Evolutionary conservation across 306 rosid genomes (phyloP), one percentile per base, ranked within the genome.

Genomic region (Lithocarpus polystachyus): DNA sequence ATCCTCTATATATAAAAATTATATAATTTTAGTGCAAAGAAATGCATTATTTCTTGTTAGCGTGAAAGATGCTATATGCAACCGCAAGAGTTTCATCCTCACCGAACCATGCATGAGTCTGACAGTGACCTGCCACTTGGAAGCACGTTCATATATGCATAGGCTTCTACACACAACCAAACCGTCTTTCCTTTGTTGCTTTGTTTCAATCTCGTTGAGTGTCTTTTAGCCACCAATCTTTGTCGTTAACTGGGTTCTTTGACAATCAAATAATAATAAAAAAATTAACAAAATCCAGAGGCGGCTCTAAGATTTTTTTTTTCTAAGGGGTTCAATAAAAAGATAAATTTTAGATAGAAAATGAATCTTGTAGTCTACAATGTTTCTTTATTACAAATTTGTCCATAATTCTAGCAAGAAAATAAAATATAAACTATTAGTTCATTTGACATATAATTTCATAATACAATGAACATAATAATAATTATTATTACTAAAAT

Each of bases 91-190:
- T 7, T 65, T 28, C 48, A 65, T 65, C 71, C 7, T 65, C 23
- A 65, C 48, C 48, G 2, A n/a, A 64, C 43, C 19, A 14, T 26
- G 70, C 68, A 61, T 26, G 40, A 13, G 68, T 2, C 68, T 61
- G 68, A 13, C 40, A 65, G 5, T 17, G 71, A 45, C 71, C 51
- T 65, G 71, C 71, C 71, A 67, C 37, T 67, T 67, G 72, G 52
- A 67, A 4, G 43, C 48, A 33, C 52, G n/a, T 45, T 9, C 72
- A 19, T 67, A 23, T 1, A 1, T 48, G 15, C n/a, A 2, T 31
- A 7, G 2, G 8, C n/a, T 18, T 19, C 71, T 67, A 45, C 71
- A 33, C 48, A 33, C 3, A 33, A 31, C 51, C 51, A 18, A 31
- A 67, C 9, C 22, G 70, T 29, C 45, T 64, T 17, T 29, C 20